Evolutionary conservation across 129 eudicot genomes (phyloP).

Genomic region (Centrapalus pauciflorus): DNA sequence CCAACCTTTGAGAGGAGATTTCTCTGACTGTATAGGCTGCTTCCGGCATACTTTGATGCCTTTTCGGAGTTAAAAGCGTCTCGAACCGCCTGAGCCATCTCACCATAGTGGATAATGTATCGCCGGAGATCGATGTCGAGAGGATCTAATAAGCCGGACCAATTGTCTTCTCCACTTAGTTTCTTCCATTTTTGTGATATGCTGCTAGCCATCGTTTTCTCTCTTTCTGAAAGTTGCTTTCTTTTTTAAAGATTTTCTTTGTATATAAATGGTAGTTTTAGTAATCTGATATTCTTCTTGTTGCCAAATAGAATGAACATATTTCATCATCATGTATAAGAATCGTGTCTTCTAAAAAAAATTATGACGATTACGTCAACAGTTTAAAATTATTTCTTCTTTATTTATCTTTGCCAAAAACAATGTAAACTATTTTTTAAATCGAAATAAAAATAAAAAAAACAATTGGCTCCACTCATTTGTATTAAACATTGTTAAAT

Average conservation of each 20-base stretch:
- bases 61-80: conserved; percentile 55
- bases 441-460: no score
- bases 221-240: not conserved
- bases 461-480: no score
- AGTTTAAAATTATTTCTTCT: no score
- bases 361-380: no score
- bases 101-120: conserved; percentile 69
- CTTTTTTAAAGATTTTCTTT: not conserved
- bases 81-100: conserved; percentile 65
- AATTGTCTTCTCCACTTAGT: conserved; percentile 58
- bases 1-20: conserved; percentile 45
- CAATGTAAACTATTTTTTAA: no score
- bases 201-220: conserved; percentile 9
- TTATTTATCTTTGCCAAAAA: no score
- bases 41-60: conserved; percentile 64
- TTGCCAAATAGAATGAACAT: not conserved
- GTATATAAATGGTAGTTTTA: not conserved
- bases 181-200: conserved; percentile 61
- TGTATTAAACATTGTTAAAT: no score
- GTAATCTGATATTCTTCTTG: not conserved
- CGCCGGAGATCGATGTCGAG: conserved; percentile 66
- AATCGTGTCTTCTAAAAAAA: no score
- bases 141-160: conserved; percentile 63
- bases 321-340: no score
- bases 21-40: conserved; percentile 31